phyloP scores from a whole-genome alignment of 257 asterid genomes.

The Leonotis leonurus region DNA sequence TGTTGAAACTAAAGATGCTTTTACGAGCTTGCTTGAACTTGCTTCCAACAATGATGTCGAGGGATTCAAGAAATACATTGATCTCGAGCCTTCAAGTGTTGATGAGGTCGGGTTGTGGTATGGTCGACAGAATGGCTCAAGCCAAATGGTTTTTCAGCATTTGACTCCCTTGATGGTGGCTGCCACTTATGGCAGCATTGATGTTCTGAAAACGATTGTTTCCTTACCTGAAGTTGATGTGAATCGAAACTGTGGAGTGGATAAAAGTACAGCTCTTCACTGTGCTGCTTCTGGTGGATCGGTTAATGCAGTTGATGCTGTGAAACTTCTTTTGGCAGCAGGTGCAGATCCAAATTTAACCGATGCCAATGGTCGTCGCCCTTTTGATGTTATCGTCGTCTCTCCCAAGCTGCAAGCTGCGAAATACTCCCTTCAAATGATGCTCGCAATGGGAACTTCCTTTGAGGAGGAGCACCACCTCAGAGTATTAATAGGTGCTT shows the following conservation, averaged over 20 bases:
- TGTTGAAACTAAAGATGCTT: constrained; percentile 46
- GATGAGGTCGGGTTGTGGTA: constrained; percentile 74
- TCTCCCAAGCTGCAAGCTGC: constrained; percentile 36
- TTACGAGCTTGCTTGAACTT: constrained; percentile 58
- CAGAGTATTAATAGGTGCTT: constrained; percentile 21
- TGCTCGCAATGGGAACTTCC: constrained; percentile 38
- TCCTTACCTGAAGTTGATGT: constrained; percentile 59
- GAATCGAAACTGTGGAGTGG: constrained; percentile 50
- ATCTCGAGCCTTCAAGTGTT: constrained; percentile 31
- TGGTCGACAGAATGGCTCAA: constrained; percentile 64
- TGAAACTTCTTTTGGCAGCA: constrained; percentile 50
- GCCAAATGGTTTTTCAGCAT: constrained; percentile 63
- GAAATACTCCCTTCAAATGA: constrained; percentile 40
- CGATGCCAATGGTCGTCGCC: constrained; percentile 55
- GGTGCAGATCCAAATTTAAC: constrained; percentile 57
- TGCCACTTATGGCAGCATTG: constrained; percentile 69
- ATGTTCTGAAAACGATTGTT: constrained; percentile 45
- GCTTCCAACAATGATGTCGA: constrained; percentile 70
- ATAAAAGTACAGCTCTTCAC: constrained; percentile 67
- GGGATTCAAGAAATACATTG: constrained; percentile 34
- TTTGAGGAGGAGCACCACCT: constrained; percentile 30
- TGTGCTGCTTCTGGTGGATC: constrained; percentile 86
- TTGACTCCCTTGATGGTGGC: constrained; percentile 88
- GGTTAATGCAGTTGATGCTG: constrained; percentile 30
- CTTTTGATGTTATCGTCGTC: constrained; percentile 42